Conservation (phyloP, 192 early-diverging fungal species). For the Backusella westeae region DNA sequence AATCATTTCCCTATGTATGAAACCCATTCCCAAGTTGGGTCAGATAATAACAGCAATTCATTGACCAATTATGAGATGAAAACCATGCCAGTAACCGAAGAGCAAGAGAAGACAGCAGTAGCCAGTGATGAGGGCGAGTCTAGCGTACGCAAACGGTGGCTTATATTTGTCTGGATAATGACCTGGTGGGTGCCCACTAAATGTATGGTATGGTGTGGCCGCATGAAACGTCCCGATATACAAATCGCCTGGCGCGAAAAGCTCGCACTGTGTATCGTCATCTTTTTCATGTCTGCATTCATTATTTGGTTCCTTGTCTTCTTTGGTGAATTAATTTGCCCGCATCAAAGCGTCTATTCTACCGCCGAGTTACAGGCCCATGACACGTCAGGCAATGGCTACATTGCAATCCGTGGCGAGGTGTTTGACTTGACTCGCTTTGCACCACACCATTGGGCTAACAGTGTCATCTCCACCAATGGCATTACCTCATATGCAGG, state of each 20-base stretch:
- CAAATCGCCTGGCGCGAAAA: conserved; percentile 98
- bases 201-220: conserved; percentile 67
- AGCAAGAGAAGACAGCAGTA: conserved; percentile 33
- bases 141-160: conserved; percentile 74
- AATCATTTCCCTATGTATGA: conserved; percentile 14
- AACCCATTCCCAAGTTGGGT: conserved; percentile 18
- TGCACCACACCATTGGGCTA: conserved; percentile 51
- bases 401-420: conserved; percentile 75
- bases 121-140: conserved; percentile 13
- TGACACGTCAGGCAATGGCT: conserved; percentile 50
- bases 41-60: conserved; percentile 14
- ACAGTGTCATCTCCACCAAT: conserved; percentile 48
- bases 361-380: conserved; percentile 51
- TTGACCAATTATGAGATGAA: background rate
- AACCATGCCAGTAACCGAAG: conserved; percentile 28
- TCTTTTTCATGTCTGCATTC: conserved; percentile 73
- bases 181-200: conserved; percentile 82
- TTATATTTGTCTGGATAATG: conserved; percentile 71
- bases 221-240: conserved; percentile 76
- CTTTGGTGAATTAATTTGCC: conserved; percentile 75
- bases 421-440: conserved; percentile 78
- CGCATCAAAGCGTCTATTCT: conserved; percentile 71
- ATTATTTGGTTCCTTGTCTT: conserved; percentile 86
- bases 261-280: conserved; percentile 87
- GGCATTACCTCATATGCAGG: conserved; percentile 61